These are phyloP conservation scores for Aureobasidium leucospermi DNA, from an alignment of 2,329 filamentous ascomycete genomes.

Conservation along the genomic window DNA sequence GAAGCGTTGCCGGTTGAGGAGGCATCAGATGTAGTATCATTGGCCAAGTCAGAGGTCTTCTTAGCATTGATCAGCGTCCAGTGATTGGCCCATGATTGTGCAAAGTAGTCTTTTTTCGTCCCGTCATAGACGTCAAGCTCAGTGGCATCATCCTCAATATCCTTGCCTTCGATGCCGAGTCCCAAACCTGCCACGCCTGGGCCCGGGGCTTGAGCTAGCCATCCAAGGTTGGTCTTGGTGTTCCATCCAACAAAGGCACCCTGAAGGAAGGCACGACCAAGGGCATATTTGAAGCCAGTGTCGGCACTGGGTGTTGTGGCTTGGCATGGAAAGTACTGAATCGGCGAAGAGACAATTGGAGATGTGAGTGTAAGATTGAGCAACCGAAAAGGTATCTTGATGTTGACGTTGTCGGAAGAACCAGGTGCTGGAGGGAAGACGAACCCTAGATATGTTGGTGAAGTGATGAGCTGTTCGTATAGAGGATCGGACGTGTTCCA, in stretches of 20 bases:
- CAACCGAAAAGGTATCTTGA: slow-evolving; percentile 36
- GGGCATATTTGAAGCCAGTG: slow-evolving; percentile 22
- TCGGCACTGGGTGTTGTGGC: slow-evolving; percentile 15
- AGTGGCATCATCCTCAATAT: not conserved
- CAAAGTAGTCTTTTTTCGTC: not conserved
- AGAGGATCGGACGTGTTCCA: slow-evolving; percentile 25
- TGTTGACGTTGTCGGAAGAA: slow-evolving; percentile 26
- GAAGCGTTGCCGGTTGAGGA: no score
- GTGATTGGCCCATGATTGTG: not conserved
- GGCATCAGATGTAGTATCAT: no score
- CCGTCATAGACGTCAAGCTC: not conserved
- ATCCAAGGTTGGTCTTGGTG: slow-evolving; percentile 29
- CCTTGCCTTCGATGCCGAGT: not conserved
- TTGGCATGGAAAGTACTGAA: slow-evolving; percentile 39
- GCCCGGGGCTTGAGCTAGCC: slow-evolving; percentile 37
- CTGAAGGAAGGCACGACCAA: slow-evolving; percentile 42
- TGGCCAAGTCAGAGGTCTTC: not conserved
- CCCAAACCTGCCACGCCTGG: slow-evolving; percentile 19
- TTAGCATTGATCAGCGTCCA: not conserved
- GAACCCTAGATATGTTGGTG: slow-evolving; percentile 36
- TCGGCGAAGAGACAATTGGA: slow-evolving; percentile 29
- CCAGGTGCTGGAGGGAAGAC: slow-evolving; percentile 29
- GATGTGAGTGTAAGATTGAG: slow-evolving; percentile 32
- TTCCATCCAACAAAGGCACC: slow-evolving; percentile 41
- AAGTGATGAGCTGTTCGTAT: slow-evolving; percentile 34